Evolutionary conservation across 805 yeast species (phyloP), one percentile per base, ranked within the genome.

Genomic region (Lachancea dasiensis): DNA sequence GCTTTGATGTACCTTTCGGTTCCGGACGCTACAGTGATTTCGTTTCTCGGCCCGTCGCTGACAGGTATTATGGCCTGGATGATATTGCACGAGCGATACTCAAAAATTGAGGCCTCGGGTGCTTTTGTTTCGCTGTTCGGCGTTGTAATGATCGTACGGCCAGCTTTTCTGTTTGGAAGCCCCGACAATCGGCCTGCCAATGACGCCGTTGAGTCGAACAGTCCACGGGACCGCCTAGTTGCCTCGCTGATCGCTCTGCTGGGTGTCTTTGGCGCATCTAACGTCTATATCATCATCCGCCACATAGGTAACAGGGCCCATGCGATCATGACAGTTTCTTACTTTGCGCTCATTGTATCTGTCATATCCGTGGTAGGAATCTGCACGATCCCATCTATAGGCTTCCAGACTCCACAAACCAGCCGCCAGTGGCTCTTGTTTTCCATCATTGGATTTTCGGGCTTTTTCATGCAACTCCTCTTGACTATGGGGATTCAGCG

Each of bases 401-500:
- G 70, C 2, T 78, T 84, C 55, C 75, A 69, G 41, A 48, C 73
- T 1, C 95, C 95, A 1, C 71, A 68, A 13, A 72, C 73, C n/a
- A 20, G 47, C 1, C 65, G 64, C 49, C 90, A 85, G 57, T 84
- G 95, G 92, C 46, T 63, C 2, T 61, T 83, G 15, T 70, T 87
- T 45, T 39, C 63, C 1, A 54, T 70, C 16, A 69, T 86, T 41
- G 95, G 95, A 2, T 44, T 81, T 2, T 70, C 83, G 37, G 97
- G 97, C 0, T 89, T 87, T 59, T 61, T 78, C 43, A 82, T 81
- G 79, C 96, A 89, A 58, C 79, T 78, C 51, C 63, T 80, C 25
- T 60, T 84, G 33, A 84, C 96, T 0, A 77, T 85, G 6, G 96
- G 95, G 1, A 72, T 87, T 35, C 95, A 86, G 56, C 67, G 85